These are phyloP conservation scores for Fraxinus greggii DNA, from an alignment of 305 asterid species.

Conservation along the genomic window DNA sequence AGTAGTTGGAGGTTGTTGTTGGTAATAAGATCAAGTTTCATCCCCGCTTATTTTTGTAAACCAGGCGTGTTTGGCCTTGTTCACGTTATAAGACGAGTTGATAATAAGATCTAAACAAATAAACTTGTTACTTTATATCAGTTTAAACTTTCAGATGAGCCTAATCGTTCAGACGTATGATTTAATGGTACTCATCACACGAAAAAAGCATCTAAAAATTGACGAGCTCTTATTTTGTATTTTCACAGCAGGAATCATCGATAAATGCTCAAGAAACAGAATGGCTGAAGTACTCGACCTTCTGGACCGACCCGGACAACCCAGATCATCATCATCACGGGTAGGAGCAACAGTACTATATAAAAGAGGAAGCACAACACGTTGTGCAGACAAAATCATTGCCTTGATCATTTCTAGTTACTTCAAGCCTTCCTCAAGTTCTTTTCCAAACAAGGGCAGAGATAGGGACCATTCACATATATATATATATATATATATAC, in stretches of 20 bases:
- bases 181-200: background rate
- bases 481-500: background rate
- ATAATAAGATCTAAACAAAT: background rate
- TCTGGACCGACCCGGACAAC: slow-evolving; percentile 94
- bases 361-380: slow-evolving; percentile 6
- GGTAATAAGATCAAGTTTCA: background rate
- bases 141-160: background rate
- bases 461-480: slow-evolving; percentile 28
- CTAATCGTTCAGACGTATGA: no score
- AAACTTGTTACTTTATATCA: background rate
- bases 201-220: background rate
- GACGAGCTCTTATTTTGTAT: background rate
- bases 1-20: background rate
- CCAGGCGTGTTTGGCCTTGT: background rate
- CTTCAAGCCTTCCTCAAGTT: slow-evolving; percentile 25
- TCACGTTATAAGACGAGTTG: background rate
- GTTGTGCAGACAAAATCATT: slow-evolving; percentile 34
- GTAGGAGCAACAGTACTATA: background rate
- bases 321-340: slow-evolving; percentile 82
- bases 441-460: slow-evolving; percentile 6
- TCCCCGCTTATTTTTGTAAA: background rate
- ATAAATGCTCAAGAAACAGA: slow-evolving; percentile 82
- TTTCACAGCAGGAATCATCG: slow-evolving; percentile 61
- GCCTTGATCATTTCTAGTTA: slow-evolving; percentile 15
- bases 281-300: slow-evolving; percentile 88